Evolutionary conservation across 2,329 filamentous ascomycete genomes (phyloP), one percentile per base, ranked within the genome.

Genomic region (Aspergillus uvarum): DNA sequence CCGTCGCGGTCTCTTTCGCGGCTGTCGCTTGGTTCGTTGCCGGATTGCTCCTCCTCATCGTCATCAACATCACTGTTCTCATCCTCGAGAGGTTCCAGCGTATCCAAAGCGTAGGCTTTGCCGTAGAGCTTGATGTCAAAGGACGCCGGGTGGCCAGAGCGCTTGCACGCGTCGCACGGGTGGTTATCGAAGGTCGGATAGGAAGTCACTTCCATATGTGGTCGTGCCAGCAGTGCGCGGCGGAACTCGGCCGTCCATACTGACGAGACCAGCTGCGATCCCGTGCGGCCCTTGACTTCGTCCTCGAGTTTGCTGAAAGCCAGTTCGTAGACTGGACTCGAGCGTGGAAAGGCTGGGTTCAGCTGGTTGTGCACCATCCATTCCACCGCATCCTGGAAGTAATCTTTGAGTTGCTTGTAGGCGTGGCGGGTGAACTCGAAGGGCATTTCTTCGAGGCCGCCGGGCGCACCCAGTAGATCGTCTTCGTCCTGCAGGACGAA

Each of bases 331-430:
- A 92, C 77, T 7, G 84, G 80, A 61, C 90, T 85, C 5, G 83
- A 77, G 19, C 82, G 81, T 11, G 83, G 77, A 67, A 92, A 93
- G 0, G 81, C 85, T 0, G 89, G 90, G 65, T 92, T 89, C 54
- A 95, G 81, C 66, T 89, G 88, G 70, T 89, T 90, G 68, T 92
- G 89, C 2, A 94, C 87, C 76, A 93, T 88, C 90, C 90, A 94
- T 70, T 92, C 89, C 2, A 94, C 81, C 0, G 86, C 88, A 67
- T 88, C 86, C 51, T 84, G 85, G 77, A 94, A 94, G 53, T 92
- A 85, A 44, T 91, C 87, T 64, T 87, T 87, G 0, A 88, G 78
- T 54, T 89, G 89, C 65, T 87, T 87, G 63, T 87, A 86, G 0
- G 85, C 83, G 59, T 89, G 82, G 3, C 82, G 76, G 0, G 87